Evolutionary conservation across 805 yeast species (phyloP).

Genomic region (Saccharomycopsis oosterbeekiorum): DNA sequence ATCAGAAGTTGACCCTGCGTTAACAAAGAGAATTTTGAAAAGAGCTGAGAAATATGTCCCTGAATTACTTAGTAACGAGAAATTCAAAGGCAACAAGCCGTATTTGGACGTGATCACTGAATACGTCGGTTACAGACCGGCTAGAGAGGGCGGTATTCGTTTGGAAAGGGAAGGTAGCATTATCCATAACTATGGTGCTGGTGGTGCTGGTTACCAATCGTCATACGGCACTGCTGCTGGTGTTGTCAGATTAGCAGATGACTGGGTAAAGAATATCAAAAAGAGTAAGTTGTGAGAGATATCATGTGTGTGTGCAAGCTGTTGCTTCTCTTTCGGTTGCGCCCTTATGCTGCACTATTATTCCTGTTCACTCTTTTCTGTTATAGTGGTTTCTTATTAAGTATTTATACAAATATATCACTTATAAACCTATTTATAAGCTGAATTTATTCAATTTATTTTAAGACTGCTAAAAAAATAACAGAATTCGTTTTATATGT

Average conservation of each 20-base stretch:
- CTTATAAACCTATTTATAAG: no score
- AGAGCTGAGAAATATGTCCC: constrained; percentile 31
- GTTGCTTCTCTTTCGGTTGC: background rate
- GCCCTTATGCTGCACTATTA: background rate
- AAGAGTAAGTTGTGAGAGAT: background rate
- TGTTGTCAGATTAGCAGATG: constrained; percentile 31
- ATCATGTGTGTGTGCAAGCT: background rate
- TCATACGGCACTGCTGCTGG: constrained; percentile 53
- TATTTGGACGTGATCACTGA: constrained; percentile 38
- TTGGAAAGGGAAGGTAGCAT: constrained; percentile 35
- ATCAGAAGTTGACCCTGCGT: constrained; percentile 30
- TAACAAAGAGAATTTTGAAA: constrained; percentile 37
- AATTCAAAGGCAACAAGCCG: constrained; percentile 23
- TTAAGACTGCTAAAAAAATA: no score
- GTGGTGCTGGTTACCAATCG: constrained; percentile 70
- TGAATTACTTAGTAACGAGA: constrained; percentile 25
- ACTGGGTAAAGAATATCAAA: constrained; percentile 17
- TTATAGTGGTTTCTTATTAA: no score
- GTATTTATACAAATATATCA: no score
- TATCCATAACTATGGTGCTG: constrained; percentile 63
- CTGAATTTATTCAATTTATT: no score
- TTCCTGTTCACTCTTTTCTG: background rate
- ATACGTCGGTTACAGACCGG: constrained; percentile 64
- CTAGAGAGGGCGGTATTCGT: constrained; percentile 49
- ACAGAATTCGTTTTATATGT: no score